Base-by-base conservation (phyloP, 805 yeast genomes). In the Nakazawaea ambrosiae region DNA sequence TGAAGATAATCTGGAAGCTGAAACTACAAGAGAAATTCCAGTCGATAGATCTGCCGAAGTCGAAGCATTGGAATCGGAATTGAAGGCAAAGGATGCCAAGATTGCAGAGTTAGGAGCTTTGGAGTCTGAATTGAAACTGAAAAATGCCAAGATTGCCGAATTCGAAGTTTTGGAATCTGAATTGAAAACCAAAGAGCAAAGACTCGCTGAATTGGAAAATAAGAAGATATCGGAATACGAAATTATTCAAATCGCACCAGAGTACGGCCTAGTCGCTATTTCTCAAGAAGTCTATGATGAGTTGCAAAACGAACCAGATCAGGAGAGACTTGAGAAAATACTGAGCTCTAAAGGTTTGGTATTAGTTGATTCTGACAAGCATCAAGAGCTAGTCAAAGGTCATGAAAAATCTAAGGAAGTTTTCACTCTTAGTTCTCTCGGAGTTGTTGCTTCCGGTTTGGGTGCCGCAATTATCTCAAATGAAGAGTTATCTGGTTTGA, bases 211-310 rank as follows among this genome's bases (percentile, higher is more conserved):
- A 26, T 11, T 33, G 12, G 36, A 36, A 10, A 29, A 27, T 12
- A 23, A 20, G 11, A 36, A 25, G 20, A n/a, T 45, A 17, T 43
- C 45, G 28, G 28, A 36, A 4, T 12, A 28, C 1, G 45, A 35
- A 22, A 29, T 52, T 25, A 31, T 27, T 5, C 45, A 33, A 6
- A 17, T 43, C 14, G 67, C 68, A 5, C 34, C 45, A 5, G 55
- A 51, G 10, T 45, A 60, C 19, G 70, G 66, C 2, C 46, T 63
- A 38, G 48, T 45, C 4, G 50, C 65, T 4, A 37, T 66, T 16
- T 49, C 68, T 0, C 42, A 47, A 5, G 49, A 50, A 2, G 66
- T 65, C n/a, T 40, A 55, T 18, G 54, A 51, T 2, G 50, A 49
- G 36, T 45, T 62, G 40, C 15, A 28, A 24, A 34, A 33, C 20